Base-by-base conservation (phyloP, 371 early-diverging fungal genomes). In the Rhizopus stolonifer region DNA sequence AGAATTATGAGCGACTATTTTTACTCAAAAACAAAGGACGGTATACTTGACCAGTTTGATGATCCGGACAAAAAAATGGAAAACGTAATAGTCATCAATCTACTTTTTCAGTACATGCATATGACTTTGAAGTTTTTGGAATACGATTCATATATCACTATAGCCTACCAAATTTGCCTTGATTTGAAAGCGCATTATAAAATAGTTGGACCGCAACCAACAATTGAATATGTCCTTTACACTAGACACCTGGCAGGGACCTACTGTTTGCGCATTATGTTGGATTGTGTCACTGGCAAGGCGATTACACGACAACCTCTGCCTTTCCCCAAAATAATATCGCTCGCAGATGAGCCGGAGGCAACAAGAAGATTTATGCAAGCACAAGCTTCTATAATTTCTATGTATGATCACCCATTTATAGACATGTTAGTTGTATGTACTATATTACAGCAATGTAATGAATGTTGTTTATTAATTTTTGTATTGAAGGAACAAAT, bases 21-120 rank as follows among this genome's bases (percentile, higher is more conserved):
- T 46, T 52, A 47, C 22, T 17, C 21, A 6, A 48, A 49, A 8
- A 56, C 57, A 18, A 56, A 45, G 39, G 32, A 46, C 10, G 43
- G 43, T n/a, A 13, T 62, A 2, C 13, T 52, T 11, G 62, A 62
- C 15, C 62, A 62, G 18, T 62, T 62, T 34, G 62, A 62, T 25
- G 3, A 38, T 1, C 31, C 42, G 1, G 62, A 62, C 1, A 62
- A 56, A 33, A 23, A 56, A 9, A 23, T 62, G 15, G 62, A 62
- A 45, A 62, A 62, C 43, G 32, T 52, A 2, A 40, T 53, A 9
- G 42, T 38, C 6, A 40, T 56, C 49, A 47, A 52, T 15, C 15
- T 62, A 5, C 31, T 62, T 1, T 17, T 23, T 11, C 32, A 42
- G 19, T 56, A 62, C 19, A 21, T 52, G 26, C 53, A 53, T 18